A percentile compares a stretch with the other conserved stretches of the same genome.
phyloP scores from a whole-genome alignment of 805 yeast genomes.

The Candida gorgasii region DNA sequence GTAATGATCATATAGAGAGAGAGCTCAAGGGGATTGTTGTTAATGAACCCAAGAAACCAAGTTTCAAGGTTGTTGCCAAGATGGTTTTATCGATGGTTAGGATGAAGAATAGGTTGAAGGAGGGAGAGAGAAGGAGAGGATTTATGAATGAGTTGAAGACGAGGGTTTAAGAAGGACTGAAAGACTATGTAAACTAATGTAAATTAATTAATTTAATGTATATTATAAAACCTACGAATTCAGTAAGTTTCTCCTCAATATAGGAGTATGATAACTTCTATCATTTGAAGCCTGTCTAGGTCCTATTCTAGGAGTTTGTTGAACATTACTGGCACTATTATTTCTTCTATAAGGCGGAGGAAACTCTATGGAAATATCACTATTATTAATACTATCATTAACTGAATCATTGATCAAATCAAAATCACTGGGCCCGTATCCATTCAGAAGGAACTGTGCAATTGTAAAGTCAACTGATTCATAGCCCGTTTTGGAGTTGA shows the following conservation, averaged over 20 bases:
- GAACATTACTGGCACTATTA: conserved; percentile 19
- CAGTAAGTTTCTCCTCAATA: conserved; percentile 27
- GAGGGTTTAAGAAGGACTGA: conserved; percentile 22
- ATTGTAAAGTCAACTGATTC: conserved; percentile 21
- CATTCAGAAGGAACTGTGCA: conserved; percentile 28
- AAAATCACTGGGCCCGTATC: conserved; percentile 14
- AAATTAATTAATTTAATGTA: too few species aligned
- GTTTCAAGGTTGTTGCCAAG: conserved; percentile 35
- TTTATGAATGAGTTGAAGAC: conserved; percentile 18
- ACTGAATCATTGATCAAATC: conserved; percentile 19
- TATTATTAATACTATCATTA: conserved; percentile 28
- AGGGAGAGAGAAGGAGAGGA: conserved; percentile 25
- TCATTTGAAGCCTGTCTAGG: conserved; percentile 41
- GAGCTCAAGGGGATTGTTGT: conserved; percentile 31
- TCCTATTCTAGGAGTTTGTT: conserved; percentile 42
- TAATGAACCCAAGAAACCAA: conserved; percentile 18
- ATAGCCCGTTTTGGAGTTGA: conserved; percentile 20
- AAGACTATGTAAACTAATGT: conserved; percentile 6
- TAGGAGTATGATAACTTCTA: conserved; percentile 43
- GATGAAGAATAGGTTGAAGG: conserved; percentile 29
- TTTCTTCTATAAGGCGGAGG: conserved; percentile 17
- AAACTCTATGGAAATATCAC: conserved; percentile 33
- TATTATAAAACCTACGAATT: neutral
- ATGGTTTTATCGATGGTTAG: conserved; percentile 39
- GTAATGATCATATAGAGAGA: conserved; percentile 25